Percentiles rank a stretch among this genome's conserved stretches.
phyloP scores from a whole-genome alignment of 768 basidiomycete species.

The Hericium coralloides region DNA sequence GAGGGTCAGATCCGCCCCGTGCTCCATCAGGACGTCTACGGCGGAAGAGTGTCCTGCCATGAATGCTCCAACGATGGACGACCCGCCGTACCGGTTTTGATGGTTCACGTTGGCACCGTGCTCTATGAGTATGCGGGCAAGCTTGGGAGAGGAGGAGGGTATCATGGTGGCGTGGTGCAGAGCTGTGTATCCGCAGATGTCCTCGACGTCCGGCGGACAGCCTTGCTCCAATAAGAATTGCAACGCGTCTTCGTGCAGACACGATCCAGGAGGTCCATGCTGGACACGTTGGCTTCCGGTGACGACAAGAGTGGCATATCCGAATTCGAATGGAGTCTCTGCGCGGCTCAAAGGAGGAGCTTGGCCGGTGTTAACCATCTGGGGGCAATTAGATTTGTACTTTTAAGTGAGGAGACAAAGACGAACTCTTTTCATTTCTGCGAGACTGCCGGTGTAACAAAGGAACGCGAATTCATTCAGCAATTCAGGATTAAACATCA shows the following conservation, averaged over 20 bases:
- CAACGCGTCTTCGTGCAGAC: conserved; percentile 27
- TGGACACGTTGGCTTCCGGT: conserved; percentile 10
- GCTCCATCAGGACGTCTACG: conserved; percentile 41
- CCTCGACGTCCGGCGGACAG: conserved; percentile 30
- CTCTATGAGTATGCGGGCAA: conserved; percentile 32
- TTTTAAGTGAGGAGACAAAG: no score
- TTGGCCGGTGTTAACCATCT: conserved; percentile 1
- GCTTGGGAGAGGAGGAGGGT: conserved; percentile 16
- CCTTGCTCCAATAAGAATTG: conserved; percentile 32
- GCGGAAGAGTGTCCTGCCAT: conserved; percentile 7
- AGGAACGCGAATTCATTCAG: background rate
- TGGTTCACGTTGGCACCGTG: conserved; percentile 40
- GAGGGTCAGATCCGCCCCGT: conserved; percentile 35
- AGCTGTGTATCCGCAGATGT: conserved; percentile 41
- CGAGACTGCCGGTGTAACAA: background rate
- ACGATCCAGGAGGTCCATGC: background rate
- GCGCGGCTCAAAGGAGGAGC: conserved; percentile 11
- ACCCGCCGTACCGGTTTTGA: conserved; percentile 39
- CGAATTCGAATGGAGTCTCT: conserved; percentile 15
- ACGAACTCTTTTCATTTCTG: background rate
- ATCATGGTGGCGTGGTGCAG: conserved; percentile 36
- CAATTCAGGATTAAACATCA: background rate
- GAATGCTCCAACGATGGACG: conserved; percentile 29
- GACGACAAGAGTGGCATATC: conserved; percentile 12
- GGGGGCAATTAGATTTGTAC: background rate